These are phyloP conservation scores for Fraxinus cuspidata DNA, from an alignment of 257 asterid genomes.

Conservation along the genomic window DNA sequence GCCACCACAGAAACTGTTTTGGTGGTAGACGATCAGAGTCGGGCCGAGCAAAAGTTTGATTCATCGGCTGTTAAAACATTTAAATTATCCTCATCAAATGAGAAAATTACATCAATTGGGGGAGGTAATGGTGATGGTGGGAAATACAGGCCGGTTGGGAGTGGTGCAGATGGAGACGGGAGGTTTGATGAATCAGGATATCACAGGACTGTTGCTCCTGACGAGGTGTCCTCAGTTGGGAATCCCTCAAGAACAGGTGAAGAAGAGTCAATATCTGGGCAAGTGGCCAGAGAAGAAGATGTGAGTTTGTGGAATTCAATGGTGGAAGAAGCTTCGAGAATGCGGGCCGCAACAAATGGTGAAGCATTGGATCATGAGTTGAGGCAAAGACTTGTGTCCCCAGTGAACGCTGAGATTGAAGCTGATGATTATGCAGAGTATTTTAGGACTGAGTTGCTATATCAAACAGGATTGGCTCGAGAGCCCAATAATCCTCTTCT, in stretches of 20 bases:
- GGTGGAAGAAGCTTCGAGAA: constrained; percentile 64
- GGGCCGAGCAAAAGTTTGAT: constrained; percentile 43
- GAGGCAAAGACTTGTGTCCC: constrained; percentile 56
- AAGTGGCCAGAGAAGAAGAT: constrained; percentile 52
- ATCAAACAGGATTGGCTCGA: constrained; percentile 55
- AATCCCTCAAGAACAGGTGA: constrained; percentile 46
- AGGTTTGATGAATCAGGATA: constrained; percentile 46
- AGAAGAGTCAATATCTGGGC: constrained; percentile 55
- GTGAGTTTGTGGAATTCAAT: constrained; percentile 60
- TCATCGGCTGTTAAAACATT: constrained; percentile 48
- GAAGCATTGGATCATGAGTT: constrained; percentile 72
- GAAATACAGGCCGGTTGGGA: constrained; percentile 44
- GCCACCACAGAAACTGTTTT: constrained; percentile 45
- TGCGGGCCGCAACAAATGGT: constrained; percentile 43
- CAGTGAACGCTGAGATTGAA: constrained; percentile 64
- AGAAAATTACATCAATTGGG: constrained; percentile 56
- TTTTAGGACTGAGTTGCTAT: constrained; percentile 57
- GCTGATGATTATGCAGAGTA: constrained; percentile 47
- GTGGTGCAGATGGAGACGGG: constrained; percentile 88
- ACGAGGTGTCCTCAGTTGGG: constrained; percentile 44
- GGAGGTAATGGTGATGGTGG: constrained; percentile 78
- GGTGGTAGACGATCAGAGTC: constrained; percentile 44
- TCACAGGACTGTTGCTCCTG: constrained; percentile 35
- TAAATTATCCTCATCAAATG: constrained; percentile 53
- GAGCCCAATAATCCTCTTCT: constrained; percentile 78